Evolutionary conservation across 1,139 yeast genomes (phyloP), one percentile per base, ranked within the genome.

Genomic region (Komagataea norvegica): DNA sequence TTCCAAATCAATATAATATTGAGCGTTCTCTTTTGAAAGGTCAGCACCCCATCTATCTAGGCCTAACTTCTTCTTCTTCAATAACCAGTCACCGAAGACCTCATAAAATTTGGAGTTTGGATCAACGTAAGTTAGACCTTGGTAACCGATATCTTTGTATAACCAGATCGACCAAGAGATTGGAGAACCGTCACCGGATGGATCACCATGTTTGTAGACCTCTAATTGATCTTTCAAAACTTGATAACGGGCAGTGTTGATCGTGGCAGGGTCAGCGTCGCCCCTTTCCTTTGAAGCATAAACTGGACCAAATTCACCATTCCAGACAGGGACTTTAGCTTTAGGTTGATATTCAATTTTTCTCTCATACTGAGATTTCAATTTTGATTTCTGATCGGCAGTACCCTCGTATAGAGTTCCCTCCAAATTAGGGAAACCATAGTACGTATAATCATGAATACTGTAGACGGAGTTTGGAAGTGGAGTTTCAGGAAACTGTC

Each of bases 301-400:
- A 8, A 48, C 51, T 6, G 52, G 52, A 10, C 52, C 52, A 25
- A 48, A 48, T 35, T 48, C 52, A 40, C 52, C 52, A 29, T 48
- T 48, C 52, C 52, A 48, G n/a, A 48, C 52, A 14, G 52, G 51
- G 10, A 48, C 51, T 10, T 40, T 28, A 27, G 39, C 31, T 25
- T 44, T 25, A 17, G 21, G 33, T 37, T 43, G 45, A 26, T 37
- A 48, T 33, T 48, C 49, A 11, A 48, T 40, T 27, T 47, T 48
- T 35, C 49, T 38, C 29, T 44, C 32, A 18, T 41, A 48, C 34
- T 48, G 52, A 11, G 25, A 16, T 22, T 44, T 39, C 21, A 47
- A 20, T 34, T 44, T 47, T 16, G 41, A 31, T 19, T 38, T 39
- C 29, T 48, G 43, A 1, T 28, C 46, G 2, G 25, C 32, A 14